Base-by-base conservation (phyloP, 352 stramenopile genomes). In the Phytophthora podocarpi region DNA sequence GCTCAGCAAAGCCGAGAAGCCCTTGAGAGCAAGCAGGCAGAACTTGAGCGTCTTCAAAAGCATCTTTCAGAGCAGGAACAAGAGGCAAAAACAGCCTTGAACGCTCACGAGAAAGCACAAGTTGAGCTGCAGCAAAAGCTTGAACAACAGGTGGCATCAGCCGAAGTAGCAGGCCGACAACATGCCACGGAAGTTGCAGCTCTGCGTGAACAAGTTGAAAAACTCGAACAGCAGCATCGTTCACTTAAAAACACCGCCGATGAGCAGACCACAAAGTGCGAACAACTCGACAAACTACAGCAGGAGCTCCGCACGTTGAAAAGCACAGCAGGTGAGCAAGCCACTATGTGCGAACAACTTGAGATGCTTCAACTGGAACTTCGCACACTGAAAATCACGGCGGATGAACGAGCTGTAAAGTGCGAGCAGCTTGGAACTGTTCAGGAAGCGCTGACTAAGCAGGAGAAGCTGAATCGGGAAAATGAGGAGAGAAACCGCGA, bases 1-100 rank as follows among this genome's bases (percentile, higher is more conserved):
- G 53, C 69, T 21, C 55, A 64, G 10, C 64, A 59, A 34, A 66
- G 51, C 12, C 60, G 72, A 23, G 61, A 82, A 39, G 49, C 53
- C 1, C 42, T 76, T 1, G 56, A 76, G 8, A 61, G 52, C 16
- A 68, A 75, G 20, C 56, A 67, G 15, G 55, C 24, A 16, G 66
- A 76, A 27, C 46, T 65, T 23, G 50, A 65, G 1, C 35, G 24
- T 39, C 51, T 74, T 34, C 64, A 72, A 15, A 65, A 59, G n/a
- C 32, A 32, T 16, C 27, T 71, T 35, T n/a, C 21, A 2, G 49
- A 63, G n/a, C 55, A 55, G 15, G 26, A 67, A 35, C 32, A 67
- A n/a, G 23, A 62, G 12, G 15, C 31, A 1, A 62, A 71, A 50
- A 13, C 30, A 54, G 30, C 31, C 16, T 56, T 20, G 10, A 43